These are phyloP conservation scores for Moniliella sp. DNA, from an alignment of 1,284 basidiomycete species.

Conservation along the genomic window DNA sequence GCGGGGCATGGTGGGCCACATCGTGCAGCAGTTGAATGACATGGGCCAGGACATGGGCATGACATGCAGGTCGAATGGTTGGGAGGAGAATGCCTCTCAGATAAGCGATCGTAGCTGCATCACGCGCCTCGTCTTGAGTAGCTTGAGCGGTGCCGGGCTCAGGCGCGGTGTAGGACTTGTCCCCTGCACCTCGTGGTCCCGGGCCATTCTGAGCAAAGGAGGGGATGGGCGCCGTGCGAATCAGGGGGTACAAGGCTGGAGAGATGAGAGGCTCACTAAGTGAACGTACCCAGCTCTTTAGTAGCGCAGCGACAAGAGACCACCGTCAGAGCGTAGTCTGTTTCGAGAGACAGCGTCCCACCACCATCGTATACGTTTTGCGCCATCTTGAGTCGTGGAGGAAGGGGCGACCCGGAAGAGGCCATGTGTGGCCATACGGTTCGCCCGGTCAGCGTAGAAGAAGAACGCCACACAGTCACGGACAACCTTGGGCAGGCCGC, in stretches of 20 bases:
- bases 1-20: constrained; percentile 45
- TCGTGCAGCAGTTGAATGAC: constrained; percentile 55
- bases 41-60: constrained; percentile 51
- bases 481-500: constrained; percentile 52
- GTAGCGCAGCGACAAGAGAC: constrained; percentile 55
- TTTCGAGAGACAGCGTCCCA: constrained; percentile 53
- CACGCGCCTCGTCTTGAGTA: constrained; percentile 1
- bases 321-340: constrained; percentile 55
- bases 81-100: constrained; percentile 37
- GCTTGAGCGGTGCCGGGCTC: not conserved
- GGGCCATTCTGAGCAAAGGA: not conserved
- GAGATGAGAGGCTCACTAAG: constrained; percentile 54
- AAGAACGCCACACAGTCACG: constrained; percentile 54
- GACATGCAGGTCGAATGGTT: constrained; percentile 44
- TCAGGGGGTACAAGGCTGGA: constrained; percentile 45
- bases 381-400: constrained; percentile 49
- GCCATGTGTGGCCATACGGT: constrained; percentile 50
- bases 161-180: not conserved
- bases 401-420: constrained; percentile 57
- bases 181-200: too few species aligned
- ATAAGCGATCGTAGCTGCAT: constrained; percentile 39
- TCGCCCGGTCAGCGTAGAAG: constrained; percentile 35
- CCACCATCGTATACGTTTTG: constrained; percentile 61
- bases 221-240: constrained; percentile 45
- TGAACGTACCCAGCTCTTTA: constrained; percentile 63